Evolutionary conservation across 495 filamentous ascomycete genomes (phyloP).

Genomic region (Xylaria cubensis): DNA sequence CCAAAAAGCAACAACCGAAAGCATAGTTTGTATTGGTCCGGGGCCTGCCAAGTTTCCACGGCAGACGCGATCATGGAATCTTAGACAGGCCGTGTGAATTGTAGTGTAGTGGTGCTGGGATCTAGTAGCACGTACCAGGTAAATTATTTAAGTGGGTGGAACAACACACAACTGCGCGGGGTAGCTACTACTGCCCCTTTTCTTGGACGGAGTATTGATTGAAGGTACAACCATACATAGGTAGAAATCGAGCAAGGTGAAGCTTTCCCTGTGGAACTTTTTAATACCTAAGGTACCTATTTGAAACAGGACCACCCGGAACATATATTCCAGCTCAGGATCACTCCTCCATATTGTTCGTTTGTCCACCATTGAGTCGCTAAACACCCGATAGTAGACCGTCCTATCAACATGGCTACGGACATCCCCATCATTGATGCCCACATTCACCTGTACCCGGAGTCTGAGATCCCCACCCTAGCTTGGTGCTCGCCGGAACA

Average conservation of each 20-base stretch:
- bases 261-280: neutral
- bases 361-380: neutral
- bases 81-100: neutral
- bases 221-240: neutral
- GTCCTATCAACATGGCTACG: slow-evolving; percentile 26
- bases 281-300: neutral
- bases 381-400: neutral
- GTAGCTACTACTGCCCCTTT: slow-evolving; percentile 1
- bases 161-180: slow-evolving; percentile 24
- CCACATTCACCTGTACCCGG: slow-evolving; percentile 85
- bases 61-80: neutral
- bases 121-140: neutral
- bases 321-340: neutral
- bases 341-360: neutral
- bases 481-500: slow-evolving; percentile 66
- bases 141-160: slow-evolving; percentile 3
- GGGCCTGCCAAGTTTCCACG: neutral
- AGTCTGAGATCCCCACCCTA: slow-evolving; percentile 65
- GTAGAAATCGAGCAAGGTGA: neutral
- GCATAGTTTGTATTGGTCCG: neutral
- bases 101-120: neutral
- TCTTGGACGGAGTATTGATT: neutral
- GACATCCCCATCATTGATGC: slow-evolving; percentile 71
- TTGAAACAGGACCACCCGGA: neutral
- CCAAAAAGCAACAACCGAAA: neutral